Conservation (phyloP, 345 rosid species). For the Salix udensis region DNA sequence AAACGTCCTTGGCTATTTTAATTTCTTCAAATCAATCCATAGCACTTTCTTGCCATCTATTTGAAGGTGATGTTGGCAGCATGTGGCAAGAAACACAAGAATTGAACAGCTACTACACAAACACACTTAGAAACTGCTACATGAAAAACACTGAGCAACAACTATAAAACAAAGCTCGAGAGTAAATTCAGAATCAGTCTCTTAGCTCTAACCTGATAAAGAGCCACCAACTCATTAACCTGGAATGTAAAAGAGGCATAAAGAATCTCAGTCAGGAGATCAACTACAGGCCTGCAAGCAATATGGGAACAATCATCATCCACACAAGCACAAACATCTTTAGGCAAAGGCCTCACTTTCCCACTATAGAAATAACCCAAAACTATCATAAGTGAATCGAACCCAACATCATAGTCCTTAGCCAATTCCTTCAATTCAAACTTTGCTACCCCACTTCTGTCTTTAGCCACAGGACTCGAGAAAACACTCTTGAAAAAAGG, state of each 20-base stretch:
- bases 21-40: no score
- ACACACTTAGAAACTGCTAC: no score
- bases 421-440: constrained; percentile 59
- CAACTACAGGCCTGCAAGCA: constrained; percentile 66
- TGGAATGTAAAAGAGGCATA: constrained; percentile 66
- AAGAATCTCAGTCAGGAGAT: constrained; percentile 62
- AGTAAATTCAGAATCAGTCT: not conserved
- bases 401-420: constrained; percentile 48
- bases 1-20: no score
- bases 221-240: constrained; percentile 51
- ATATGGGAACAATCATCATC: constrained; percentile 67
- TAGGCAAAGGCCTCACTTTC: constrained; percentile 48
- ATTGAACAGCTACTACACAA: no score
- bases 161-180: not conserved
- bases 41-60: no score
- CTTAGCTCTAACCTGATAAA: constrained; percentile 53
- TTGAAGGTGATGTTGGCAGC: no score
- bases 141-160: not conserved
- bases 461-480: constrained; percentile 25
- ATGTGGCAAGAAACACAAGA: no score
- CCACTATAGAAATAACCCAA: constrained; percentile 67
- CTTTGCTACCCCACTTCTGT: constrained; percentile 25
- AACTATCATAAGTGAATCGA: constrained; percentile 51
- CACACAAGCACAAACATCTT: constrained; percentile 50
- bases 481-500: constrained; percentile 54